phyloP scores from a whole-genome alignment of 1,284 basidiomycete species.

The Agaricales sp. region DNA sequence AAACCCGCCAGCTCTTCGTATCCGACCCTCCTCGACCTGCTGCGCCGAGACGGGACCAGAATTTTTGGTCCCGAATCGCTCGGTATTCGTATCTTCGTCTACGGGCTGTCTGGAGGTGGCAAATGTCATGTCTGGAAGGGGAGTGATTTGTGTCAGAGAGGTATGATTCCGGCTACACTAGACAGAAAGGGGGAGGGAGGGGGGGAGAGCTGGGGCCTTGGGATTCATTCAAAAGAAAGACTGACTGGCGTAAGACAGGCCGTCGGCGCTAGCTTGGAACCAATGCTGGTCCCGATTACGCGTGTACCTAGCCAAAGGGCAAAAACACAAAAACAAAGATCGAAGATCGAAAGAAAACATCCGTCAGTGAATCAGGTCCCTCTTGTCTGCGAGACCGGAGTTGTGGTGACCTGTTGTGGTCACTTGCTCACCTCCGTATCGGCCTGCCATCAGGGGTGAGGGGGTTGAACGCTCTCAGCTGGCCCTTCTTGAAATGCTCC shows the following conservation, averaged over 20 bases:
- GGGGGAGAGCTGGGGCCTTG: too few relatives aligned
- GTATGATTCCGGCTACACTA: too few relatives aligned
- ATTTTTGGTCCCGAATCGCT: constrained; percentile 19
- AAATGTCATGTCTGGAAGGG: constrained; percentile 14
- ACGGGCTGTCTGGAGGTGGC: constrained; percentile 15
- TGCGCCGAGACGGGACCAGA: constrained; percentile 19
- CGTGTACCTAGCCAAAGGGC: constrained; percentile 28
- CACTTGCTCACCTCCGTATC: constrained; percentile 50
- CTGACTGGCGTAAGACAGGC: constrained; percentile 45
- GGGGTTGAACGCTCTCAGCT: constrained; percentile 43
- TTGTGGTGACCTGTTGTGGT: too few relatives aligned
- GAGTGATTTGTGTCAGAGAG: constrained; percentile 5
- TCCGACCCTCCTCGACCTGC: constrained; percentile 9
- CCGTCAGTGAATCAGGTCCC: too few relatives aligned
- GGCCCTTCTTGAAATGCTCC: constrained; percentile 33
- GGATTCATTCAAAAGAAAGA: constrained; percentile 10
- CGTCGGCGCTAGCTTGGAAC: constrained; percentile 49
- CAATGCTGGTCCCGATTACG: constrained; percentile 46
- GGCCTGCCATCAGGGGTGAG: constrained; percentile 47
- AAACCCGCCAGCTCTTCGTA: constrained; percentile 26
- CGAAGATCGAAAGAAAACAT: too few relatives aligned
- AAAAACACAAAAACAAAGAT: constrained; percentile 6
- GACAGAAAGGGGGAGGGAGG: too few relatives aligned
- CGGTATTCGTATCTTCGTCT: constrained; percentile 13
- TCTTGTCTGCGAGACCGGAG: too few relatives aligned